A percentile compares a stretch with the other conserved stretches of the same genome.
Evolutionary conservation across 345 rosid species (phyloP).

Genomic region (Sonneratia caseolaris): DNA sequence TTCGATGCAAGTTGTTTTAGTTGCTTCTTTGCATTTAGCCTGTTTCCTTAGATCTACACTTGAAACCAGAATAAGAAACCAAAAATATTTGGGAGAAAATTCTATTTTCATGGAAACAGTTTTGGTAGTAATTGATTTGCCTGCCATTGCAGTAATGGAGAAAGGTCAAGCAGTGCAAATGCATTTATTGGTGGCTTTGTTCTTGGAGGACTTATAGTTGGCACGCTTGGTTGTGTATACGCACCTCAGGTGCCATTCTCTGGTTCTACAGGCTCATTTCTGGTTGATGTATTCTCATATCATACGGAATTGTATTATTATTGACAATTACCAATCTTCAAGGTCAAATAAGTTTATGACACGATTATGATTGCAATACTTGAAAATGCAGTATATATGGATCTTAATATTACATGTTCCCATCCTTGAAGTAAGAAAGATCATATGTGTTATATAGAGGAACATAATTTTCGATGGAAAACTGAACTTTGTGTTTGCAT

Average conservation of each 20-base stretch:
- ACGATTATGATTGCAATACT: neutral
- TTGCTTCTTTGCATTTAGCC: neutral
- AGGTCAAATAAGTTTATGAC: neutral
- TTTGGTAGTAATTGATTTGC: neutral
- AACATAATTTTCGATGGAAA: neutral
- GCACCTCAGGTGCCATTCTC: conserved; percentile 71
- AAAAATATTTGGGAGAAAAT: neutral
- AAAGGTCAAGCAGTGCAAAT: conserved; percentile 44
- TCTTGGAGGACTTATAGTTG: conserved; percentile 80
- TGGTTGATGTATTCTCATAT: neutral
- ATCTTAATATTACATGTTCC: neutral
- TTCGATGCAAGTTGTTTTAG: neutral
- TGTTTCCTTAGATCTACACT: neutral
- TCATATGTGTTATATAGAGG: neutral
- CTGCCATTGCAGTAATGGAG: conserved; percentile 47
- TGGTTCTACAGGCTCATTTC: neutral
- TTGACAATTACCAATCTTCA: neutral
- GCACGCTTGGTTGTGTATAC: conserved; percentile 89
- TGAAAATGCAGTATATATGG: neutral
- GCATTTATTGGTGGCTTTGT: conserved; percentile 85
- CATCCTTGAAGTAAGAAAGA: neutral
- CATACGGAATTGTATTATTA: neutral
- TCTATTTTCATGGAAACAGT: neutral
- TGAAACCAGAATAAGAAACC: neutral
- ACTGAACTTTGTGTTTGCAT: neutral